Evolutionary conservation across 108 stramenopile species (phyloP), one percentile per base, ranked within the genome.

Genomic region (Chaetoceros tenuissimus): DNA sequence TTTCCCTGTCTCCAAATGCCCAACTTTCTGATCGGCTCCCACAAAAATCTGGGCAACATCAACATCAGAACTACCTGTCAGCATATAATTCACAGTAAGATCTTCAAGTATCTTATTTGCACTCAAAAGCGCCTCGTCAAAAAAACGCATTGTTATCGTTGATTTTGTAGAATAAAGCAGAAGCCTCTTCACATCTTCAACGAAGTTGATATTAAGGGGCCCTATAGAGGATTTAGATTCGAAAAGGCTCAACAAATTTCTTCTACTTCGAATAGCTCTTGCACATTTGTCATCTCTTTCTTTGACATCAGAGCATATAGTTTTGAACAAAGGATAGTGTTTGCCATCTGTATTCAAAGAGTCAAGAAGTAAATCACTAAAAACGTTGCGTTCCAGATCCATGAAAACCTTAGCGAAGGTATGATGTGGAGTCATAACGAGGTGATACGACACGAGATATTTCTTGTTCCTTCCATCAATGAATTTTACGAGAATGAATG

Each of bases 231-330:
- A 51, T 16, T 64, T 56, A 23, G 24, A 51, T 16, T 64, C 57
- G 23, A 81, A 64, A 24, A 62, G 65, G 31, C 43, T 54, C 2
- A 85, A 61, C 26, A 89, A 46, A 59, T 77, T 76, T n/a, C 76
- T 78, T 22, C 84, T 50, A 55, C 78, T 69, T 43, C 71, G 52
- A 19, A 90, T 21, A 34, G 85, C 85, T 62, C 62, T 57, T 20
- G 79, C 80, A 65, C 89, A 90, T 29, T 82, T 80, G 58, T 80
- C 73, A 50, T 90, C 89, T 43, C 77, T 69, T 24, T 53, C 53
- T 46, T 71, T 69, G 16, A 89, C 64, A 20, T 57, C 61, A 25
- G 81, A 62, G 22, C 73, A 73, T 27, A 89, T 73, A 20, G 50
- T 58, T 43, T 65, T 48, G 46, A 89, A 89, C 31, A 53, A 5